These are phyloP conservation scores for Phytophthora capsici DNA, from an alignment of 352 stramenopile species.

Conservation along the genomic window DNA sequence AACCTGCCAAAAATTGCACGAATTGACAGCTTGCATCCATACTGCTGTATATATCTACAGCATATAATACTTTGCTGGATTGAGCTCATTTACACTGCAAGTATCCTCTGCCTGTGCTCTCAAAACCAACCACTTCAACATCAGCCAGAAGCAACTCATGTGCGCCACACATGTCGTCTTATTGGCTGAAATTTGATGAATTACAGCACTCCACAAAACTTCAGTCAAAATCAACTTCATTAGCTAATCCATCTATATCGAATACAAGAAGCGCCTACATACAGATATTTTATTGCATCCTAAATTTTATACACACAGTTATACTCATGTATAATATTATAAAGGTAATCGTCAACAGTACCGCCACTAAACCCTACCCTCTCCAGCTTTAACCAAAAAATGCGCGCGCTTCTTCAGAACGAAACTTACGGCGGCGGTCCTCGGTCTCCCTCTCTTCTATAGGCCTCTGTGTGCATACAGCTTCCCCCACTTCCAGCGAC, in stretches of 20 bases:
- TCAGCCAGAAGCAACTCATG: conserved; percentile 19
- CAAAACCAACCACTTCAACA: conserved; percentile 31
- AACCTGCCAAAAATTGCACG: no score
- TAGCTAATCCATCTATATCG: background rate
- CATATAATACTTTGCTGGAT: background rate
- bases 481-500: background rate
- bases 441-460: conserved; percentile 1
- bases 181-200: background rate
- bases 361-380: conserved; percentile 5
- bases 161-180: conserved; percentile 10
- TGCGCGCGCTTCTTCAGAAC: conserved; percentile 25
- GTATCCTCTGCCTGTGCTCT: conserved; percentile 1
- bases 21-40: no score
- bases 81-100: background rate
- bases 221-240: no score
- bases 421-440: conserved; percentile 22
- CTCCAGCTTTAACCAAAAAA: conserved; percentile 12
- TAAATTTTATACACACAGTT: no score
- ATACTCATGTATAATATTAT: background rate
- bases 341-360: background rate
- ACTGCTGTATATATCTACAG: background rate
- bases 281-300: no score
- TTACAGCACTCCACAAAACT: background rate
- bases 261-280: no score
- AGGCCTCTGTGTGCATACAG: background rate